These are phyloP conservation scores for Eucalyptus brandiana DNA, from an alignment of 345 rosid genomes.

Conservation along the genomic window DNA sequence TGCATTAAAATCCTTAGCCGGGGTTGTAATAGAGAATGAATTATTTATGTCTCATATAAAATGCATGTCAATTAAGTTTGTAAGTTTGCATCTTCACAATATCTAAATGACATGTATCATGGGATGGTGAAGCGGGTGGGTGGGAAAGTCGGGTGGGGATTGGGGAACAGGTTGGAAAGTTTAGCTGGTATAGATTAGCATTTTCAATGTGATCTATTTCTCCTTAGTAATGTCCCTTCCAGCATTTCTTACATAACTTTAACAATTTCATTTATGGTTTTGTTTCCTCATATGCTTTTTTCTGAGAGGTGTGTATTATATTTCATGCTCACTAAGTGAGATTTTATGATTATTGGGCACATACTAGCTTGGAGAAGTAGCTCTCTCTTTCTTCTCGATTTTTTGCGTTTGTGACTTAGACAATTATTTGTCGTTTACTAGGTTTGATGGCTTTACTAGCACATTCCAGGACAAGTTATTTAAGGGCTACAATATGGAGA, in stretches of 20 bases:
- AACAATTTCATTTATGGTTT: not conserved
- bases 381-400: not conserved
- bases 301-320: not conserved
- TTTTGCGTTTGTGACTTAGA: not conserved
- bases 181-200: not conserved
- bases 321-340: not conserved
- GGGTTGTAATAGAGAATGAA: too few relatives aligned
- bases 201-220: not conserved
- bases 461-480: conserved; percentile 94
- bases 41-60: too few relatives aligned
- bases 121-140: not conserved
- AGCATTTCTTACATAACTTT: not conserved
- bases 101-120: not conserved
- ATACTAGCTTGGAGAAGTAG: not conserved
- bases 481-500: conserved; percentile 92
- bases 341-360: not conserved
- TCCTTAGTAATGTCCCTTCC: not conserved
- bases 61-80: too few relatives aligned
- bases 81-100: conserved; percentile 6
- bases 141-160: not conserved
- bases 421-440: conserved; percentile 7
- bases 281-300: not conserved
- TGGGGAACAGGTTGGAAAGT: not conserved
- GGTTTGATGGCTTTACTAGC: conserved; percentile 97
- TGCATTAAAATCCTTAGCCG: too few relatives aligned